Base-by-base conservation (phyloP, 2,329 filamentous ascomycete species). In the Aureobasidium leucospermi region DNA sequence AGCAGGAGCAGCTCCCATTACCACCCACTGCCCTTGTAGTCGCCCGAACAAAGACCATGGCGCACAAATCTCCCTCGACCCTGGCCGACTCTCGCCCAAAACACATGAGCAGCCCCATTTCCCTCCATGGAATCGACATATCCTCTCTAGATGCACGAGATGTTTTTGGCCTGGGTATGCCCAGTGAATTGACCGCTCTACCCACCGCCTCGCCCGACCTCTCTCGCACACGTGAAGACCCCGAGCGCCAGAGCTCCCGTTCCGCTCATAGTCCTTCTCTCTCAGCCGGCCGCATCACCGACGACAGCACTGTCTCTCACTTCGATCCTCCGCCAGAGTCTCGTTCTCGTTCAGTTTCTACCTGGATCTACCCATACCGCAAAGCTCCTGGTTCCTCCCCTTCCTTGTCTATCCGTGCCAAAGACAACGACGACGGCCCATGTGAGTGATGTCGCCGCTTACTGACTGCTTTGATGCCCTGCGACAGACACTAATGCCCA, bases 321-420 rank as follows among this genome's bases (percentile, higher is more conserved):
- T 58, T 60, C 51, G 52, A 61, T 42, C n/a, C 59, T 11, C 34
- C 32, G 8, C 19, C 39, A 7, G 59, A 60, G 28, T n/a, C 49
- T 42, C 49, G 49, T 10, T 43, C 49, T n/a, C 59, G 51, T 15
- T 52, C 46, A 13, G 39, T 59, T 3, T 53, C 58, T 9, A 52
- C 47, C 29, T 59, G 58, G 53, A 57, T 55, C 16, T 52, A 61
- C 16, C 46, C 58, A 15, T 23, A 53, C 47, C 29, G 39, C 55
- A 74, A 73, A 59, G 70, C 70, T 58, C 71, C 74, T n/a, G 76
- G 75, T 32, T 79, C 78, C 39, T 78, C 77, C 51, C 76, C 78
- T 46, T 76, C 79, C 38, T 28, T 53, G 28, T 46, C 53, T 36
- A 47, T 51, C 36, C 49, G 60, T 49, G 56, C 49, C 31, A 58